Conservation (phyloP, 495 filamentous ascomycete species). For the Friedmanniomyces simplex region DNA sequence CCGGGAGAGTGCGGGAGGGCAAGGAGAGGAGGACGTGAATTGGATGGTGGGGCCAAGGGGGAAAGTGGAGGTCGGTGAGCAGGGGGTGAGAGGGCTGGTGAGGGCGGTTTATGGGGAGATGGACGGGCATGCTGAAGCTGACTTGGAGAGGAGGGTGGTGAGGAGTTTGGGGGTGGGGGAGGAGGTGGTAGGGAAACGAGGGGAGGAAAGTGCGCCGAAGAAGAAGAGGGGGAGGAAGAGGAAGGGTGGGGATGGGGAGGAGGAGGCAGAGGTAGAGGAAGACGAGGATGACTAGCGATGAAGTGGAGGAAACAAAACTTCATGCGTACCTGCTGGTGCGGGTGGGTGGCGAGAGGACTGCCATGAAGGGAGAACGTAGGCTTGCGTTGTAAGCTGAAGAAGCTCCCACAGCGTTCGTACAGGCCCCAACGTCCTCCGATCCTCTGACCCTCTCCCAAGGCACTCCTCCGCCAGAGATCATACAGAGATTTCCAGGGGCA, state of each 20-base stretch:
- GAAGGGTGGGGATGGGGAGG: conserved; percentile 11
- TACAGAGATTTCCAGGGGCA: too few relatives aligned
- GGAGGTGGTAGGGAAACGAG: neutral
- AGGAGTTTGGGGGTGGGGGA: conserved; percentile 28
- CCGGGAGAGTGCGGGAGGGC: conserved; percentile 33
- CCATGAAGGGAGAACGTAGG: too few relatives aligned
- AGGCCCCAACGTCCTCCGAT: too few relatives aligned
- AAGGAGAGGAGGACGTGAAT: conserved; percentile 53
- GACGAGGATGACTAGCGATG: conserved; percentile 14
- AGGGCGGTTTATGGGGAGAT: conserved; percentile 43
- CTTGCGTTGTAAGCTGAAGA: too few relatives aligned
- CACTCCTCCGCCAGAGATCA: too few relatives aligned
- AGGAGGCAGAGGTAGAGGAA: conserved; percentile 9
- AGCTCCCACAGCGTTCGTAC: too few relatives aligned
- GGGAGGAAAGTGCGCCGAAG: conserved; percentile 3
- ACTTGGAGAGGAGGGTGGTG: conserved; percentile 29
- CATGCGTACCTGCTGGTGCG: neutral
- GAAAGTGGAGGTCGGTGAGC: conserved; percentile 70
- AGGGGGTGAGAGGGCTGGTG: conserved; percentile 60
- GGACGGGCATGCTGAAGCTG: conserved; percentile 15
- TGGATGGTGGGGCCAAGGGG: conserved; percentile 76
- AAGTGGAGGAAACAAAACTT: too few relatives aligned
- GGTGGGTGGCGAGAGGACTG: too few relatives aligned
- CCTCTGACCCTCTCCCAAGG: too few relatives aligned
- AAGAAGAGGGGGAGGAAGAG: conserved; percentile 14